Evolutionary conservation across 306 rosid species (phyloP), one percentile per base, ranked within the genome.

Genomic region (Pueraria montana): DNA sequence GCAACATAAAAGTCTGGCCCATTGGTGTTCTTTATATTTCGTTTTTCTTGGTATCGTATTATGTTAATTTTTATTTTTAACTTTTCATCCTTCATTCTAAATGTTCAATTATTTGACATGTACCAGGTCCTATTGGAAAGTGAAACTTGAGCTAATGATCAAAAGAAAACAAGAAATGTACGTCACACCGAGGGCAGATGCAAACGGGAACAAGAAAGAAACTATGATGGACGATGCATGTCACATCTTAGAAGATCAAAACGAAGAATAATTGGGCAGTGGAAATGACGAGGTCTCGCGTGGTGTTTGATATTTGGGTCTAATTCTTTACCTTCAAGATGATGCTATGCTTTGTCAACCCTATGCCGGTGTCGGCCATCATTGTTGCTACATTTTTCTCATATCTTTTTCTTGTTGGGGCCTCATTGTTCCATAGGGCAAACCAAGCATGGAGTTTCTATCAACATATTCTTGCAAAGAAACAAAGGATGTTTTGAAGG

Each of bases 191-290:
- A 77, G n/a, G n/a, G 43, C 32, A 81, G 5, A 38, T 14, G 27
- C 61, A 32, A 76, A 36, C 8, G 43, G 32, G 10, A 40, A 58
- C 38, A 40, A 52, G 49, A 71, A 78, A 73, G 61, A 48, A 70
- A 68, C 20, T 12, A n/a, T 70, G 65, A 68, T 56, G 21, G 48
- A 40, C 11, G 74, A 64, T 23, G 52, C 56, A 46, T 50, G 73
- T 83, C 83, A 58, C 77, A 63, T 86, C 89, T 24, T 30, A 36
- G 42, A 78, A 55, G 13, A 58, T 78, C 55, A 21, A 75, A 78
- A 82, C 26, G 45, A 82, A 34, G 30, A 82, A 77, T 77, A 77
- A 65, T 45, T 72, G 63, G 61, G 46, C 13, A 24, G 66, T 77
- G 56, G 83, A 85, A 77, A 63, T 81, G 72, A 70, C 65, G 9